Base-by-base conservation (phyloP, 345 rosid species). In the Gossypium longicalyx region DNA sequence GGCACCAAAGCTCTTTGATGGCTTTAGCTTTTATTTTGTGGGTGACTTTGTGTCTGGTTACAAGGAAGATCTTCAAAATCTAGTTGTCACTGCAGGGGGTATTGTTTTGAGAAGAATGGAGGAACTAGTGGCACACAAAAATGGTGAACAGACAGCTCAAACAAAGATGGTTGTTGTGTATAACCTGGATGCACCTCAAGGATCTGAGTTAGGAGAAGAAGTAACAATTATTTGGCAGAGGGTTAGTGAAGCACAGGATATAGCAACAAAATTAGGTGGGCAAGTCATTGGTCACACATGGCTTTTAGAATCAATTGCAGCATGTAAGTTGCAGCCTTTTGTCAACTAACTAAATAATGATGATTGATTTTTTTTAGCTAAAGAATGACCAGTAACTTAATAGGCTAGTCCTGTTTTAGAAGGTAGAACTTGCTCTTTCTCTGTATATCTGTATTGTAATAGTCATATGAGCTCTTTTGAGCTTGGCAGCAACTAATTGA, bases 241-340 rank as follows among this genome's bases (percentile, higher is more conserved):
- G 81, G 74, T 84, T 13, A 86, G 76, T 72, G 93, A 92, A 61
- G 97, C 97, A 34, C 81, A 86, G 70, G 88, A 85, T 47, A 71
- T 94, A 71, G 88, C 97, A 9, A 78, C 79, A 34, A 79, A 83
- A 79, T 74, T 75, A 49, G 91, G 41, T 11, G 64, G 82, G 15
- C 83, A 29, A 12, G 83, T 90, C 29, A 82, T 86, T 51, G 89
- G 90, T 61, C 94, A 89, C 63, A 86, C 94, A 0, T 94, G 97
- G 94, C 77, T 94, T 29, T 83, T 92, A 82, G 93, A 92, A 71
- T 94, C 97, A 2, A 85, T 94, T 54, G 94, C 98, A 63, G 87
- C 90, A 8, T 89, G 85, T 61, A 81, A 86, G 74, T 74, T 86
- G 66, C 66, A 85, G 69, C 86, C 94, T 59, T 27, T 77, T 47